Evolutionary conservation across 306 rosid genomes (phyloP).

Genomic region (Datisca glomerata): DNA sequence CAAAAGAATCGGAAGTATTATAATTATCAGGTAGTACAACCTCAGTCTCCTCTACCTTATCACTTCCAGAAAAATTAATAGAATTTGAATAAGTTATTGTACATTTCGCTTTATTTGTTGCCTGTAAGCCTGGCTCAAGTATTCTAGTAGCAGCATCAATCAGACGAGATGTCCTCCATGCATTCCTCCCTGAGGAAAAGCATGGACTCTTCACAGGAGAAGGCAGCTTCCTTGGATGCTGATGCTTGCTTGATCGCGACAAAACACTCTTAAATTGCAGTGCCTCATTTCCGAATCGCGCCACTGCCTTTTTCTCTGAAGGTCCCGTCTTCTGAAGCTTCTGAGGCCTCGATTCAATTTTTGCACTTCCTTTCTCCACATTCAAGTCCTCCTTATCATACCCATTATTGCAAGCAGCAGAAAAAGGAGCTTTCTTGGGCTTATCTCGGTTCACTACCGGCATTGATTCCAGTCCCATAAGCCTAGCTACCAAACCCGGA

Average conservation of each 20-base stretch:
- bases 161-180: constrained; percentile 53
- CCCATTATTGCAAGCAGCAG: constrained; percentile 22
- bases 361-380: constrained; percentile 35
- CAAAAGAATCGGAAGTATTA: constrained; percentile 22
- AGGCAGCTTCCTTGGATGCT: constrained; percentile 44
- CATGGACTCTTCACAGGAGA: constrained; percentile 59
- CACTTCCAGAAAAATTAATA: constrained; percentile 16
- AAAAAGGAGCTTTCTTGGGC: constrained; percentile 32
- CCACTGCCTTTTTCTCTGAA: constrained; percentile 44
- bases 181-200: constrained; percentile 37
- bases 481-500: constrained; percentile 77
- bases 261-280: constrained; percentile 65
- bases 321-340: constrained; percentile 61
- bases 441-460: constrained; percentile 46
- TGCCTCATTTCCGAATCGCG: constrained; percentile 65
- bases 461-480: constrained; percentile 83
- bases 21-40: constrained; percentile 18
- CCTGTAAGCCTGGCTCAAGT: constrained; percentile 81
- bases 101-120: constrained; percentile 33
- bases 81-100: constrained; percentile 40
- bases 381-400: constrained; percentile 23
- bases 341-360: constrained; percentile 71
- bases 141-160: constrained; percentile 78
- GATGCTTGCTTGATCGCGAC: constrained; percentile 45
- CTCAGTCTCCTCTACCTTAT: constrained; percentile 11